phyloP scores from a whole-genome alignment of 352 stramenopile species.

The Pythium utonaiense region DNA sequence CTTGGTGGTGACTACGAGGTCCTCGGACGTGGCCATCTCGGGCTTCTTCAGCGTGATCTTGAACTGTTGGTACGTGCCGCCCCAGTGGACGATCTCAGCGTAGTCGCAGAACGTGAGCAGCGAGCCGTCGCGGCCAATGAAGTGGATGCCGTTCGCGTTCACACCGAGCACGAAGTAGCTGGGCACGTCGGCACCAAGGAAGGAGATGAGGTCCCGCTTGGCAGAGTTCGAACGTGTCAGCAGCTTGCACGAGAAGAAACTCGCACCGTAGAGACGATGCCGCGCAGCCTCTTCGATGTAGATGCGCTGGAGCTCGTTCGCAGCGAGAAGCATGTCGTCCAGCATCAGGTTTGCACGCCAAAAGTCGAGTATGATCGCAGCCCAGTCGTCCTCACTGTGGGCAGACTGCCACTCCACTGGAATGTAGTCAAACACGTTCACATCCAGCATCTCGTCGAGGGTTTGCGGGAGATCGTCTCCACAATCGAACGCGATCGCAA shows the following conservation, averaged over 20 bases:
- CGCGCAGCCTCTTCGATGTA: slow-evolving; percentile 84
- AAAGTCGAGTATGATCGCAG: slow-evolving; percentile 59
- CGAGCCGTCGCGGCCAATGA: slow-evolving; percentile 68
- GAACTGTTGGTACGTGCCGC: slow-evolving; percentile 60
- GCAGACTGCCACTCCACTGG: slow-evolving; percentile 66
- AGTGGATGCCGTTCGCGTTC: slow-evolving; percentile 89
- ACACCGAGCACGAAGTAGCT: slow-evolving; percentile 87
- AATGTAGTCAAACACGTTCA: slow-evolving; percentile 85
- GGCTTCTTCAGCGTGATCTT: slow-evolving; percentile 59
- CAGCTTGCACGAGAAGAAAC: slow-evolving; percentile 86
- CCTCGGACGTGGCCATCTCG: slow-evolving; percentile 35
- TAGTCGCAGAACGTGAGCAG: slow-evolving; percentile 72
- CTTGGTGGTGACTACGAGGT: slow-evolving; percentile 67
- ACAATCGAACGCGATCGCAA: slow-evolving; percentile 81
- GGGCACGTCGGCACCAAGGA: slow-evolving; percentile 60
- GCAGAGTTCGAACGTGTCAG: slow-evolving; percentile 29
- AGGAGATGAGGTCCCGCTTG: slow-evolving; percentile 18
- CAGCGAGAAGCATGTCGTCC: slow-evolving; percentile 27
- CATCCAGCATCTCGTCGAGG: slow-evolving; percentile 59
- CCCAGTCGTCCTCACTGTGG: slow-evolving; percentile 81
- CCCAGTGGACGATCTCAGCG: slow-evolving; percentile 50
- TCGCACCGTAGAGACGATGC: slow-evolving; percentile 80
- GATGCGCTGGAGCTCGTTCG: slow-evolving; percentile 69
- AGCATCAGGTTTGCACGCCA: slow-evolving; percentile 51
- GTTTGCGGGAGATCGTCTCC: slow-evolving; percentile 49